Percentiles rank a stretch among this genome's conserved stretches.
Conservation (phyloP, 805 yeast species). For the Kuraishia borneana region DNA sequence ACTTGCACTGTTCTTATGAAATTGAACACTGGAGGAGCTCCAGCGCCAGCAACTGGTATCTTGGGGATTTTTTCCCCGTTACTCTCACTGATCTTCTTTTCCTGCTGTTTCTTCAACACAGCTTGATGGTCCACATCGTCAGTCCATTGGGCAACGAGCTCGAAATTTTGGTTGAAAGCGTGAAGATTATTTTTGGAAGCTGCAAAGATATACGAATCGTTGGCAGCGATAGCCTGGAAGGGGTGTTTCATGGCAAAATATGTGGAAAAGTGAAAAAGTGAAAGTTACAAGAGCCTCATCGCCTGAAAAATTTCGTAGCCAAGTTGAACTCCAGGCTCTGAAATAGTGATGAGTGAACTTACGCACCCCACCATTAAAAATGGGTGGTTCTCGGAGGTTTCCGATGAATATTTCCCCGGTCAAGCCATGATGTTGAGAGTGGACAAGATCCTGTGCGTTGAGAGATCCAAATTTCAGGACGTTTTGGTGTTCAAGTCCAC, state of each 20-base stretch:
- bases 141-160: conserved; percentile 46
- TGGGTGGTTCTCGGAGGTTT: conserved; percentile 95
- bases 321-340: background rate
- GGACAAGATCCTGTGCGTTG: conserved; percentile 75
- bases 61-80: conserved; percentile 30
- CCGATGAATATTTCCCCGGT: conserved; percentile 98
- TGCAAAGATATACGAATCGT: conserved; percentile 40
- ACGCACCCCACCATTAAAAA: conserved; percentile 54
- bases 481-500: conserved; percentile 88
- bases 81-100: conserved; percentile 23
- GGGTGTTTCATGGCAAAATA: conserved; percentile 56
- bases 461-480: conserved; percentile 85
- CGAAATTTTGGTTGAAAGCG: conserved; percentile 32
- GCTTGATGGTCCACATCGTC: conserved; percentile 43
- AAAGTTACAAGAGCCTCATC: background rate
- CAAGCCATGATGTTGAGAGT: conserved; percentile 92
- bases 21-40: conserved; percentile 57
- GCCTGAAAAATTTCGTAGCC: background rate
- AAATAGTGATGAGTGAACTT: conserved; percentile 16
- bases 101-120: conserved; percentile 35
- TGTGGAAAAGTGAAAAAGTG: background rate
- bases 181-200: conserved; percentile 50
- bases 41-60: conserved; percentile 53
- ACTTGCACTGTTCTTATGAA: conserved; percentile 56
- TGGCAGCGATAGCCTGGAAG: conserved; percentile 44